Percentiles rank a stretch among this genome's conserved stretches.
Conservation (phyloP, 352 stramenopile genomes). For the Pilasporangium apinafurcum region DNA sequence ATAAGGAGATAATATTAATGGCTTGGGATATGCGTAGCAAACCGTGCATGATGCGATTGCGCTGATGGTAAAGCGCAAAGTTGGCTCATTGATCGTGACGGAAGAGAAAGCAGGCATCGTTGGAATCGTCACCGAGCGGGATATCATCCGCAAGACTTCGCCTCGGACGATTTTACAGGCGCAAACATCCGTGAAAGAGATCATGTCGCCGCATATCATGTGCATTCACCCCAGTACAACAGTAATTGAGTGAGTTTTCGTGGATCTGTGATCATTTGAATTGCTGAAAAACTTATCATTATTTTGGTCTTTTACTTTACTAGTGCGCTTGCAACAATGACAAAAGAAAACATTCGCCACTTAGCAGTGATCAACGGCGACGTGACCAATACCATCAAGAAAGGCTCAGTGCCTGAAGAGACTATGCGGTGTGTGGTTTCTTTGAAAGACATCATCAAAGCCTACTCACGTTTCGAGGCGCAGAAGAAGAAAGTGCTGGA, state of each 20-base stretch:
- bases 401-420: constrained; percentile 69
- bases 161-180: constrained; percentile 35
- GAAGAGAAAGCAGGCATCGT: constrained; percentile 67
- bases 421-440: constrained; percentile 82
- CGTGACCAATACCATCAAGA: constrained; percentile 62
- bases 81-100: constrained; percentile 77
- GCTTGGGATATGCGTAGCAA: constrained; percentile 53
- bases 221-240: constrained; percentile 76
- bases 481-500: constrained; percentile 28
- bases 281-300: not conserved
- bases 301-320: not conserved
- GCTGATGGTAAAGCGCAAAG: constrained; percentile 76
- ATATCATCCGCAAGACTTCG: constrained; percentile 74
- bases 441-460: constrained; percentile 82
- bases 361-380: constrained; percentile 78
- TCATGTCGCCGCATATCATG: constrained; percentile 86
- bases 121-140: constrained; percentile 79
- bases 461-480: constrained; percentile 59
- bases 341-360: constrained; percentile 83
- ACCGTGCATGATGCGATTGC: constrained; percentile 69
- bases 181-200: constrained; percentile 58
- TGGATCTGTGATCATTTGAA: not conserved
- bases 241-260: constrained; percentile 62
- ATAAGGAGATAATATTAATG: too few species aligned
- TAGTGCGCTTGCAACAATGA: constrained; percentile 79